phyloP scores from a whole-genome alignment of 2,329 filamentous ascomycete genomes.

The Emmonsia crescens region DNA sequence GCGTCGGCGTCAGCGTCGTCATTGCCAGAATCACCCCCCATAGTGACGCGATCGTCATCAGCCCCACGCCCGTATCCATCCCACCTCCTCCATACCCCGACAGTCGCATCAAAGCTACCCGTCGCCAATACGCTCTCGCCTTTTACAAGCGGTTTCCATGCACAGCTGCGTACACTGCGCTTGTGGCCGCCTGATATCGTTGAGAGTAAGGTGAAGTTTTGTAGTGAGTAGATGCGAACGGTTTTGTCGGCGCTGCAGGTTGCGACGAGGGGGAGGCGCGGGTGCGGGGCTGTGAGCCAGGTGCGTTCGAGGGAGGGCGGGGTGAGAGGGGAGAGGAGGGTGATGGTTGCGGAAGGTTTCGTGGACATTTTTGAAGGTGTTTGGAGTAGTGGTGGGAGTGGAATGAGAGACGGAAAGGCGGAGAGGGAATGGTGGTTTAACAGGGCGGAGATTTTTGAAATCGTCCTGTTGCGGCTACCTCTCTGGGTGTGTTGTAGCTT shows the following conservation, averaged over 20 bases:
- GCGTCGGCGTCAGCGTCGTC: constrained; percentile 19
- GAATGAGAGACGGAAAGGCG: neutral
- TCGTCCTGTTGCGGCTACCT: neutral
- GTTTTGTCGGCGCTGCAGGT: constrained; percentile 79
- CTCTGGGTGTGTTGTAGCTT: neutral
- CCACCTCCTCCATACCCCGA: constrained; percentile 68
- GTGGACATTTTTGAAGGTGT: neutral
- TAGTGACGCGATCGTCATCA: constrained; percentile 19
- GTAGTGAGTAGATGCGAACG: constrained; percentile 80
- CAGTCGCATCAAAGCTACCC: constrained; percentile 86
- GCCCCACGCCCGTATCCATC: constrained; percentile 32
- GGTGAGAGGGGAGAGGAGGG: constrained; percentile 40
- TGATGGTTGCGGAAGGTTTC: neutral
- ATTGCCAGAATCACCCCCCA: constrained; percentile 11
- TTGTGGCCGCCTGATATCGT: constrained; percentile 79
- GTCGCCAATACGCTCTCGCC: constrained; percentile 72
- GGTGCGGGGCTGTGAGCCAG: constrained; percentile 80
- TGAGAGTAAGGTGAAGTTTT: constrained; percentile 66
- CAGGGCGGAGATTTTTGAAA: neutral
- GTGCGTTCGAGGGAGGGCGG: constrained; percentile 52
- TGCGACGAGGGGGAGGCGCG: constrained; percentile 74
- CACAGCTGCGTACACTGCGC: constrained; percentile 70
- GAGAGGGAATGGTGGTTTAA: too few species aligned
- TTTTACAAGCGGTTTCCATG: constrained; percentile 70
- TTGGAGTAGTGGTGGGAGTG: neutral